phyloP scores from a whole-genome alignment of 306 rosid species.

The Vachellia collinsii region DNA sequence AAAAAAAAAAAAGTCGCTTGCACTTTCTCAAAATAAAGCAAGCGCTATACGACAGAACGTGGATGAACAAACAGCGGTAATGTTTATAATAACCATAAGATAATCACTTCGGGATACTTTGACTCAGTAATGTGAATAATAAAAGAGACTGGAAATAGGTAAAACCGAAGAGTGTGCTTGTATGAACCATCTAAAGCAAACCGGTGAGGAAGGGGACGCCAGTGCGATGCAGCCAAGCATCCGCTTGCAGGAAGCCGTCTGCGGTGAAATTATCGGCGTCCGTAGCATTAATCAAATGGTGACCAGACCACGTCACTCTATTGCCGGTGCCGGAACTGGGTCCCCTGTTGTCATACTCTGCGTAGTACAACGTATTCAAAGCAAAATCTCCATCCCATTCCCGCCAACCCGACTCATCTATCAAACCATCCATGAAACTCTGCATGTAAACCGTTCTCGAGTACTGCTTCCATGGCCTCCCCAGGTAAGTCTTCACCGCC shows the following conservation, averaged over 20 bases:
- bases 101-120: too few species aligned
- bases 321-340: constrained; percentile 55
- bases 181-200: constrained; percentile 8
- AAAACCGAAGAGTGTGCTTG: background rate
- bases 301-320: constrained; percentile 68
- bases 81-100: too few species aligned
- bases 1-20: background rate
- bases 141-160: too few species aligned
- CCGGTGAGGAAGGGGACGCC: constrained; percentile 60
- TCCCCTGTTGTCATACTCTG: constrained; percentile 61
- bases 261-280: constrained; percentile 72
- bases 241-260: constrained; percentile 46
- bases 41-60: too few species aligned
- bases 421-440: constrained; percentile 43
- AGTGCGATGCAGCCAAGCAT: constrained; percentile 54
- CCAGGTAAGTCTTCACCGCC: constrained; percentile 47
- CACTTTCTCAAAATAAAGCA: too few species aligned
- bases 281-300: constrained; percentile 53
- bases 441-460: constrained; percentile 61
- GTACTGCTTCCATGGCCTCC: constrained; percentile 72
- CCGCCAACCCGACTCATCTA: constrained; percentile 55
- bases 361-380: constrained; percentile 54
- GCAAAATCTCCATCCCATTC: constrained; percentile 65
- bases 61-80: too few species aligned
- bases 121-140: too few species aligned